Conservation (phyloP, 2,329 filamentous ascomycete species). For the Pochonia chlamydosporia region DNA sequence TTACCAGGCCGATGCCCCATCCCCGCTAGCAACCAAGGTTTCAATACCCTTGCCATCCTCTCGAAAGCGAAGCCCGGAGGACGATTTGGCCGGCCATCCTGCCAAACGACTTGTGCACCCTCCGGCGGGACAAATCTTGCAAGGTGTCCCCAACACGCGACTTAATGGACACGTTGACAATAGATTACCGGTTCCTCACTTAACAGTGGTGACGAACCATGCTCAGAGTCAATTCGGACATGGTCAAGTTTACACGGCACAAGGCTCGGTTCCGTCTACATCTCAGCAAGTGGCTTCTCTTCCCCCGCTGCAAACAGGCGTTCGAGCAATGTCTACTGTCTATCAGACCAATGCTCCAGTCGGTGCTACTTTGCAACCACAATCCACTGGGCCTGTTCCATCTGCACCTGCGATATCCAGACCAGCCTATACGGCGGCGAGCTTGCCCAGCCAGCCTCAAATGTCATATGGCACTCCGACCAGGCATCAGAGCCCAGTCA, state of each 20-base stretch:
- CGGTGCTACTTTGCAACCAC: constrained; percentile 29
- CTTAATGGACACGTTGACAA: constrained; percentile 17
- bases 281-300: constrained; percentile 42
- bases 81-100: constrained; percentile 46
- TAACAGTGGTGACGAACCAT: constrained; percentile 56
- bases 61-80: constrained; percentile 48
- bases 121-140: constrained; percentile 12
- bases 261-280: constrained; percentile 26
- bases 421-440: constrained; percentile 16
- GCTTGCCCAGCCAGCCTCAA: constrained; percentile 19
- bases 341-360: constrained; percentile 52
- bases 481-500: constrained; percentile 48
- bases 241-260: constrained; percentile 34
- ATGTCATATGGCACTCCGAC: constrained; percentile 44
- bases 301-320: constrained; percentile 54
- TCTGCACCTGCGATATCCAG: constrained; percentile 18
- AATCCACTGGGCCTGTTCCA: constrained; percentile 21
- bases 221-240: constrained; percentile 23
- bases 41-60: constrained; percentile 31
- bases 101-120: constrained; percentile 41
- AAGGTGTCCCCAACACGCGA: constrained; percentile 12
- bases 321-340: constrained; percentile 70
- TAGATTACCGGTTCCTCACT: constrained; percentile 62
- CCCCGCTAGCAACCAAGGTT: constrained; percentile 44
- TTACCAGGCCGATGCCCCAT: constrained; percentile 34